phyloP scores from a whole-genome alignment of 805 yeast species.

The Blastobotrys peoriensis region DNA sequence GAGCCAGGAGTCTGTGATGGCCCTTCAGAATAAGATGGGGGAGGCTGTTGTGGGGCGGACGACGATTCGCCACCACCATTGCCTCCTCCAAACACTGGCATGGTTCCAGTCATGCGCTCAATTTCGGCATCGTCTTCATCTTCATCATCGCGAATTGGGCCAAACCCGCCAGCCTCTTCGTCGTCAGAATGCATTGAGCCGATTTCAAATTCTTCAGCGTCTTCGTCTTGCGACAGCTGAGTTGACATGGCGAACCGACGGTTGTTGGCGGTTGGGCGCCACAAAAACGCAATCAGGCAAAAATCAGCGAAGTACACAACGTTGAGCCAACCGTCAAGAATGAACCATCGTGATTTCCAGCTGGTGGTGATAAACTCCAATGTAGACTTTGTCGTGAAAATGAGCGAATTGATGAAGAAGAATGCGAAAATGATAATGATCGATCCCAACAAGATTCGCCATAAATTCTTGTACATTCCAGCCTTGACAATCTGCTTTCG shows the following conservation, averaged over 20 bases:
- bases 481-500: slow-evolving; percentile 91
- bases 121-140: slow-evolving; percentile 17
- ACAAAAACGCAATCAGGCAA: slow-evolving; percentile 75
- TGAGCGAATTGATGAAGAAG: slow-evolving; percentile 59
- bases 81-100: neutral
- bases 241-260: slow-evolving; percentile 91
- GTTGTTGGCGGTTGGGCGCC: slow-evolving; percentile 98
- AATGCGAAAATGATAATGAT: slow-evolving; percentile 67
- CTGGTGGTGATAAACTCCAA: slow-evolving; percentile 74
- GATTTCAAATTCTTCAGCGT: slow-evolving; percentile 60
- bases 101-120: slow-evolving; percentile 1
- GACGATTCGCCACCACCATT: neutral
- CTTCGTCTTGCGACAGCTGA: slow-evolving; percentile 76
- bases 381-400: slow-evolving; percentile 66
- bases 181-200: slow-evolving; percentile 44
- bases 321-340: slow-evolving; percentile 93
- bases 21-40: neutral
- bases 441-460: slow-evolving; percentile 68
- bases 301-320: slow-evolving; percentile 80
- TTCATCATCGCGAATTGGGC: slow-evolving; percentile 22
- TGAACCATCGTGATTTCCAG: slow-evolving; percentile 88
- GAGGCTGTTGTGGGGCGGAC: neutral
- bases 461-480: slow-evolving; percentile 73
- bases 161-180: slow-evolving; percentile 33
- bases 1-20: neutral